These are phyloP conservation scores for Verruconis gallopava DNA, from an alignment of 2,329 filamentous ascomycete genomes.

Conservation along the genomic window DNA sequence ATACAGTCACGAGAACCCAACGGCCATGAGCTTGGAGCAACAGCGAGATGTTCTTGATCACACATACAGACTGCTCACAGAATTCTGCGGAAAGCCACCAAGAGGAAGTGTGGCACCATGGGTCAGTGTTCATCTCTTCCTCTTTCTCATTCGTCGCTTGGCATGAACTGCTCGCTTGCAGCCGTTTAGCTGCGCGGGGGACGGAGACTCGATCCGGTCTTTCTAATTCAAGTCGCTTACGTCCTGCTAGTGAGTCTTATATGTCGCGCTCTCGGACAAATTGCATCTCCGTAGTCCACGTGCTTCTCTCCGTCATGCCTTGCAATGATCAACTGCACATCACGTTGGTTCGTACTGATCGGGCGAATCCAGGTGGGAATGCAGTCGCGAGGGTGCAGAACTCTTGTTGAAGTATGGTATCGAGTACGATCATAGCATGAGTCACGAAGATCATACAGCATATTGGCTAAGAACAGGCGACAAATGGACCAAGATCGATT, in stretches of 20 bases:
- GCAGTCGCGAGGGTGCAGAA: constrained; percentile 52
- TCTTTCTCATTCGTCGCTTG: constrained; percentile 17
- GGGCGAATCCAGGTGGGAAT: no score
- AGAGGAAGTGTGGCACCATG: constrained; percentile 61
- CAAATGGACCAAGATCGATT: constrained; percentile 56
- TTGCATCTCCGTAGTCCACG: no score
- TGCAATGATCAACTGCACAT: background rate
- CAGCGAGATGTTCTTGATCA: constrained; percentile 64
- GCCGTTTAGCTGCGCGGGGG: no score
- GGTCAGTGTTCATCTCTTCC: no score
- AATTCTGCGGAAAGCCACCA: constrained; percentile 56
- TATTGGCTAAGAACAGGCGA: constrained; percentile 54
- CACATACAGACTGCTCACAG: constrained; percentile 56
- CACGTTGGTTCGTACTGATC: background rate
- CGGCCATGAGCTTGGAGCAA: constrained; percentile 60
- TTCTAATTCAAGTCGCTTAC: no score
- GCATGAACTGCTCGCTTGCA: background rate
- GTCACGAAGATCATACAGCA: constrained; percentile 50
- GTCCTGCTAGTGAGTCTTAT: no score
- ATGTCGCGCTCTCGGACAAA: no score
- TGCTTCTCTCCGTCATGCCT: no score
- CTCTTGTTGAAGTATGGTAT: constrained; percentile 53
- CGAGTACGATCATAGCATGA: constrained; percentile 57
- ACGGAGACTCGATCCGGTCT: no score
- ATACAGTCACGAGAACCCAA: constrained; percentile 63